phyloP scores from a whole-genome alignment of 2,329 filamentous ascomycete species.

The Drechslerella coelobrocha region DNA sequence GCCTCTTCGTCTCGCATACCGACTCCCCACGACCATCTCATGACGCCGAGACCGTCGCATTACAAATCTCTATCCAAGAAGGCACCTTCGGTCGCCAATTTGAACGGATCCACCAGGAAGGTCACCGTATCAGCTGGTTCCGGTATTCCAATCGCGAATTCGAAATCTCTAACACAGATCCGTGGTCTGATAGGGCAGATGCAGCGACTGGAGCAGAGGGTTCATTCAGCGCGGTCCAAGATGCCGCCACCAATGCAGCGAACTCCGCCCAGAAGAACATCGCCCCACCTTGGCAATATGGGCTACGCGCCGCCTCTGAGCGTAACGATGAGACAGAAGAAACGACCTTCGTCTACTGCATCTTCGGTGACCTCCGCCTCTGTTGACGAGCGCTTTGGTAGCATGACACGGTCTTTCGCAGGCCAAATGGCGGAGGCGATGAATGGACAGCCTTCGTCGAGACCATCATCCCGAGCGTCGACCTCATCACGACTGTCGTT shows the following conservation, averaged over 20 bases:
- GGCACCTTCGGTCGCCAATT: slow-evolving; percentile 33
- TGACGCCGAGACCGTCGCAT: slow-evolving; percentile 65
- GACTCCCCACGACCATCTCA: slow-evolving; percentile 62
- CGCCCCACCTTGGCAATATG: slow-evolving; percentile 42
- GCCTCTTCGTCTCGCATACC: slow-evolving; percentile 66
- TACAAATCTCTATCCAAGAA: slow-evolving; percentile 58
- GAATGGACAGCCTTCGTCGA: slow-evolving; percentile 24
- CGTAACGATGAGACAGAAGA: slow-evolving; percentile 43
- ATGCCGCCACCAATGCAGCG: slow-evolving; percentile 82
- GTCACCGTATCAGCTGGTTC: slow-evolving; percentile 60
- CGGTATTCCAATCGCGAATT: slow-evolving; percentile 63
- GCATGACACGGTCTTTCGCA: slow-evolving; percentile 47
- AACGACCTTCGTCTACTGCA: slow-evolving; percentile 52
- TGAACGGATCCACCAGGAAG: slow-evolving; percentile 54
- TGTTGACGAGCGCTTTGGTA: slow-evolving; percentile 36
- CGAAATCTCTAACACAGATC: slow-evolving; percentile 85
- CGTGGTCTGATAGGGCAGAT: slow-evolving; percentile 93
- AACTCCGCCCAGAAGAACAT: slow-evolving; percentile 71
- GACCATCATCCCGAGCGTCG: slow-evolving; percentile 42
- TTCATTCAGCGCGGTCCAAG: slow-evolving; percentile 89
- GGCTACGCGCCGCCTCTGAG: slow-evolving; percentile 46
- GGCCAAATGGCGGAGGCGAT: slow-evolving; percentile 36
- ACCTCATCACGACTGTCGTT: slow-evolving; percentile 37
- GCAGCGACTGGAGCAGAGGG: slow-evolving; percentile 91
- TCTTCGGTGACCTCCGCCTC: slow-evolving; percentile 53